phyloP scores from a whole-genome alignment of 768 basidiomycete species.

The Suillus alpinus region DNA sequence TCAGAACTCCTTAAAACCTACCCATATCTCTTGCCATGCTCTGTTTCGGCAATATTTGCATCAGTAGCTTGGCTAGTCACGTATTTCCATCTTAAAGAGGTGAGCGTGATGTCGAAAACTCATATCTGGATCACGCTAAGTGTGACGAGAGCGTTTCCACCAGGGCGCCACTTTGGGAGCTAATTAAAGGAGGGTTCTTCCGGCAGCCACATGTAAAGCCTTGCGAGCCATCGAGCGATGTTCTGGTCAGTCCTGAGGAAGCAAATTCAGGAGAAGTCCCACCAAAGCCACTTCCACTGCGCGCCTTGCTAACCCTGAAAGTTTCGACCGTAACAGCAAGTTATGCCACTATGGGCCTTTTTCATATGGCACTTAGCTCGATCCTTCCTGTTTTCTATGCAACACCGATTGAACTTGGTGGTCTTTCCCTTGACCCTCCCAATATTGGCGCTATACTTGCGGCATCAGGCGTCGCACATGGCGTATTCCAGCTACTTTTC shows the following conservation, averaged over 20 bases:
- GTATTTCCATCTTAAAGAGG: slow-evolving; percentile 55
- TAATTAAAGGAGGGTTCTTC: neutral
- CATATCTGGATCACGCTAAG: neutral
- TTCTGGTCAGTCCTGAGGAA: neutral
- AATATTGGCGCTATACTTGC: slow-evolving; percentile 29
- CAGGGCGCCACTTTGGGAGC: neutral
- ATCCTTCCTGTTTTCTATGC: slow-evolving; percentile 33
- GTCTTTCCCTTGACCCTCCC: slow-evolving; percentile 24
- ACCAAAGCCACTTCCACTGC: slow-evolving; percentile 40
- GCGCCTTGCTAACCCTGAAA: slow-evolving; percentile 46
- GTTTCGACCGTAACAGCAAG: slow-evolving; percentile 59
- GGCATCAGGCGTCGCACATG: slow-evolving; percentile 23
- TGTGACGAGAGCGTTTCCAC: neutral
- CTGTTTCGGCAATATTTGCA: slow-evolving; percentile 56
- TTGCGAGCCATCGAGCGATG: neutral
- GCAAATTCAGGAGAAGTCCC: neutral
- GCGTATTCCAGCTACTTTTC: slow-evolving; percentile 57
- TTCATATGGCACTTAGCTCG: slow-evolving; percentile 63
- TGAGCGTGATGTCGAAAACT: slow-evolving; percentile 8
- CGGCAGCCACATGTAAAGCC: neutral
- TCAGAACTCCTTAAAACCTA: slow-evolving; percentile 56
- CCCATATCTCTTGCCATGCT: slow-evolving; percentile 74
- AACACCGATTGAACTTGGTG: slow-evolving; percentile 29
- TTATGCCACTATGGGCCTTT: slow-evolving; percentile 57
- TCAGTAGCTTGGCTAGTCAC: slow-evolving; percentile 48